These are phyloP conservation scores for Suhomyces yuchorum DNA, from an alignment of 1,139 yeast genomes.

Conservation along the genomic window DNA sequence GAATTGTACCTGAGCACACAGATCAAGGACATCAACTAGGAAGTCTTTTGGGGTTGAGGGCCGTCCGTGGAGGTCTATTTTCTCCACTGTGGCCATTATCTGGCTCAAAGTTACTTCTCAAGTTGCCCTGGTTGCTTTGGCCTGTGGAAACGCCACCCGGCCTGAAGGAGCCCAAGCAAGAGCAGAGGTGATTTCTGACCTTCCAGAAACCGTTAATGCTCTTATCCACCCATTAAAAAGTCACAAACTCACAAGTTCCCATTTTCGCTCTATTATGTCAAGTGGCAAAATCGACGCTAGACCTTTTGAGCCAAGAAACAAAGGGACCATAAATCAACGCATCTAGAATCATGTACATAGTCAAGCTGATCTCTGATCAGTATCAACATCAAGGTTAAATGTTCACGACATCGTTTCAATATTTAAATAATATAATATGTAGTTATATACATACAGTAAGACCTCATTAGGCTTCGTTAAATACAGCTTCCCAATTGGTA, in stretches of 20 bases:
- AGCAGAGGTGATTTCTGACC: no score
- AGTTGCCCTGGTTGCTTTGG: no score
- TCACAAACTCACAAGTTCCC: no score
- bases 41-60: no score
- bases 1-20: conserved; percentile 73
- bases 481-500: conserved; percentile 51
- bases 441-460: background rate
- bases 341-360: background rate
- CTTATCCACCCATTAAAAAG: no score
- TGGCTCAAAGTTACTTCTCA: no score
- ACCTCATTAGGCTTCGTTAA: conserved; percentile 16
- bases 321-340: background rate
- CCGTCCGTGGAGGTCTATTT: background rate
- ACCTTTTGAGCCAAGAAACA: no score
- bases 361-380: background rate
- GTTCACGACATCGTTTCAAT: background rate
- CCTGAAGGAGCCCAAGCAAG: no score
- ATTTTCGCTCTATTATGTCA: no score
- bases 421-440: background rate
- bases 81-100: background rate
- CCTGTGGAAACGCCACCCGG: no score
- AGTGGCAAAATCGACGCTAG: background rate
- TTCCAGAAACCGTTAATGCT: no score
- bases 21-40: conserved; percentile 62
- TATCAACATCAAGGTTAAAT: background rate